Evolutionary conservation across 495 filamentous ascomycete genomes (phyloP), one percentile per base, ranked within the genome.

Genomic region (Bacidia gigantensis): DNA sequence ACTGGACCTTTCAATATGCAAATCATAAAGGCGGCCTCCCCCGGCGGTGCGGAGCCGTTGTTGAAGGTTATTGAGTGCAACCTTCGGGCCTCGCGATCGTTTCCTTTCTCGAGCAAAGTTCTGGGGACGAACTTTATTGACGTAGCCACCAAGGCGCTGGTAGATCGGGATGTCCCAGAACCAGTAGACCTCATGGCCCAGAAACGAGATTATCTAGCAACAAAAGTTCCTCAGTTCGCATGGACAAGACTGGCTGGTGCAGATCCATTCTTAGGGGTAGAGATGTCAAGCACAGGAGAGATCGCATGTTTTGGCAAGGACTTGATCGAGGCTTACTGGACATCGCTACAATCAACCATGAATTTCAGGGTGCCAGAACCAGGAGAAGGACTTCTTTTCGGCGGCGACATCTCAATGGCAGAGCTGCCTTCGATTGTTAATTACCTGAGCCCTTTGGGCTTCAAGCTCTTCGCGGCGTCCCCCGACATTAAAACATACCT

Each of bases 1-100:
- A 95, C 87, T 17, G 90, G 90, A 40, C 90, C 90, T 32, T 97
- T 96, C 79, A 97, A 97, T 75, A 96, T 97, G 92, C 90, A 97
- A 69, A 93, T 97, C 69, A 97, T 97, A 77, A 95, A 95, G 72
- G 89, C 86, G 41, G 72, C 83, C 3, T 70, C 83, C 56, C 73
- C 77, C 17, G 62, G 65, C n/a, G 82, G 81, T 46, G 82, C 78
- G 24, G 78, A 85, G 58, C 79, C 84, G 18, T 67, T 72, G 47
- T 78, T 97, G 46, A 97, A 97, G 74, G 90, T 96, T 60, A 97
- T 97, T 57, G 90, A 97, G 72, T 97, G 90, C 75, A 97, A 97
- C 65, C 83, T 97, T 56, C 92, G 90, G 59, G 92, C 92, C 41
- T 97, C 90, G 44, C 88, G 90, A 38, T 96, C 90, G 2, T 96